phyloP scores from a whole-genome alignment of 108 stramenopile genomes.

The Ochromonas danica region DNA sequence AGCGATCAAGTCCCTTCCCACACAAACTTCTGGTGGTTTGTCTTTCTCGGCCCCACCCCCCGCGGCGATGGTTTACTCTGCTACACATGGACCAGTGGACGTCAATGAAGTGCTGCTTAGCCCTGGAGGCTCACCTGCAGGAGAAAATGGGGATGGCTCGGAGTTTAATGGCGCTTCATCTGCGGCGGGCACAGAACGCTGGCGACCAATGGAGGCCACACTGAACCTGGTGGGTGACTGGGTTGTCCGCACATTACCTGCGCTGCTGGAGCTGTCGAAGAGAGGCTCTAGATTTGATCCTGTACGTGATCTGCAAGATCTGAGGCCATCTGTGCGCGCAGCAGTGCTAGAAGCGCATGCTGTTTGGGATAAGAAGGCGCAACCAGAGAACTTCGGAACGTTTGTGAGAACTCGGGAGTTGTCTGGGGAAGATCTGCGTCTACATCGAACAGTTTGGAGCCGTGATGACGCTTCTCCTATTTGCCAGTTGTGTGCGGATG shows the following conservation, averaged over 20 bases:
- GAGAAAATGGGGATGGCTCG: background rate
- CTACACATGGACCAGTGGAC: too few species aligned
- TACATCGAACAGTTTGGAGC: slow-evolving; percentile 8
- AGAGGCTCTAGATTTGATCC: slow-evolving; percentile 26
- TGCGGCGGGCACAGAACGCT: background rate
- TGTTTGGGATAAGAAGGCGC: slow-evolving; percentile 5
- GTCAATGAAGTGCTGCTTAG: too few species aligned
- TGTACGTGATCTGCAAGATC: background rate
- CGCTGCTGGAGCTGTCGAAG: background rate
- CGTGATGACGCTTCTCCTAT: slow-evolving; percentile 4
- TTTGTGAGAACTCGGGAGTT: slow-evolving; percentile 24
- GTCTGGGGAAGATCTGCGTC: slow-evolving; percentile 27
- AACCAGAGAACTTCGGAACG: background rate
- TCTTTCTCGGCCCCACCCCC: background rate
- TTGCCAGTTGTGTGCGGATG: slow-evolving; percentile 23
- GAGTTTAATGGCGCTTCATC: background rate
- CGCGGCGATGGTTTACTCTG: too few species aligned
- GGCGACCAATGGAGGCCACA: slow-evolving; percentile 28
- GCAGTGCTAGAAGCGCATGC: slow-evolving; percentile 10
- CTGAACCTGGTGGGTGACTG: slow-evolving; percentile 10
- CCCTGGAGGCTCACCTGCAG: too few species aligned
- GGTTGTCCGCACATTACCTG: slow-evolving; percentile 22
- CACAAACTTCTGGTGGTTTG: background rate
- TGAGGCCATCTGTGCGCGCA: slow-evolving; percentile 24
- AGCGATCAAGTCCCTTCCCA: background rate